Evolutionary conservation across 2,329 filamentous ascomycete genomes (phyloP), one percentile per base, ranked within the genome.

Genomic region (Calycina marina): DNA sequence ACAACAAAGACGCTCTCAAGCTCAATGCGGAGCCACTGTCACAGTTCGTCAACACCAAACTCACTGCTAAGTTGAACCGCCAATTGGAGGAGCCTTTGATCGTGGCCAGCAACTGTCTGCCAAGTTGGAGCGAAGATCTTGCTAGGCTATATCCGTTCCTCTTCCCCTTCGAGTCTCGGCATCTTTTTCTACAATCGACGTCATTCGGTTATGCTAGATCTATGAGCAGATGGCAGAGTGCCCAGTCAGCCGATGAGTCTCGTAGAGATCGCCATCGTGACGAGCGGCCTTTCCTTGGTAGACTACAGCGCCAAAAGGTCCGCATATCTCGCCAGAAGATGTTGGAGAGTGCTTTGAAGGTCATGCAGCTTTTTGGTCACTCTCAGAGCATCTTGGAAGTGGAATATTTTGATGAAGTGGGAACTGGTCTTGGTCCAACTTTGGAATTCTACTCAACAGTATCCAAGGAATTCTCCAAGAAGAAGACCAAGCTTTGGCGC

Each of bases 371-470:
- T 3, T 98, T 98, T 48, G 90, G 90, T 1, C 83, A 83, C n/a
- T 93, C 88, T 1, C 83, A 93, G 37, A 96, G 88, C 53, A 82
- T 96, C 16, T 61, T 98, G 1, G 90, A 98, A 51, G 88, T 98
- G 2, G 92, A 98, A 50, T 98, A 98, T 51, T 98, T 98, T 45
- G 90, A 96, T 49, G 90, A 98, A 58, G 90, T 98, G 14, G 90
- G 90, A 35, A 98, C 92, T 14, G 90, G 90, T 28, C 66, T 98
- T 28, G 90, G 90, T 0, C 90, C 90, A 4, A 98, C 90, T 0
- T 67, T 98, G 10, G 90, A 98, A 53, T 98, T 98, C 54, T 98
- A 98, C 57, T 93, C 90, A 0, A 93, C 83, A 0, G 88, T 96
- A 2, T 98, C 90, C 0, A 90, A 83, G 47, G 90, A 98, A 53